Evolutionary conservation across 2,329 filamentous ascomycete genomes (phyloP).

Genomic region (Dothistroma septosporum): DNA sequence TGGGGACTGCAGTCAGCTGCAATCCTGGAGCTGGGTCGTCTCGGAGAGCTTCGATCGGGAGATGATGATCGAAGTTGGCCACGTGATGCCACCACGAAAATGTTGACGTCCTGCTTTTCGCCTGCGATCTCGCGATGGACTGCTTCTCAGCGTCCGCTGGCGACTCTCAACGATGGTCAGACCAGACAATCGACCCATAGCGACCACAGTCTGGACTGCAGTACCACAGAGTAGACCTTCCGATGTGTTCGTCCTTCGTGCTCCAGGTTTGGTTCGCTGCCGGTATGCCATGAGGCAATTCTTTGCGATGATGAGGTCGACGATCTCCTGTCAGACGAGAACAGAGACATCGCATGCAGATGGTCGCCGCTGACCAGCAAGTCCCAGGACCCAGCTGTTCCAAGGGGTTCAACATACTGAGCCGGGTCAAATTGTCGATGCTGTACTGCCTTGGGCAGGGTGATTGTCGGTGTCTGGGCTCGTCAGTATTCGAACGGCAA

Average conservation of each 20-base stretch:
- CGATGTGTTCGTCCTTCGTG: neutral
- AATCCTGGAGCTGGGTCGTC: neutral
- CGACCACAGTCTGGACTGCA: neutral
- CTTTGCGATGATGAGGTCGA: neutral
- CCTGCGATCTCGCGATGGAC: neutral
- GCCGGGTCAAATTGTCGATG: neutral
- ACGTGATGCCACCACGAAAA: neutral
- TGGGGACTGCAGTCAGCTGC: neutral
- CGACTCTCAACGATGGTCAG: neutral
- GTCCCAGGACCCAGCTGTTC: neutral
- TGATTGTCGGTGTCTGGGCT: neutral
- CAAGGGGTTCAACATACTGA: neutral
- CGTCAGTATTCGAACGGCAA: neutral
- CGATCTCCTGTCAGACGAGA: neutral
- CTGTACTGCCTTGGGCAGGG: neutral
- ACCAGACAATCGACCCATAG: neutral
- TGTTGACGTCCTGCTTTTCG: neutral
- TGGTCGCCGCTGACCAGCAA: neutral
- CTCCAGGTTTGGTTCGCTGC: neutral
- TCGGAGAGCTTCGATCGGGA: neutral
- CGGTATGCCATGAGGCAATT: neutral
- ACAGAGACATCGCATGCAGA: neutral
- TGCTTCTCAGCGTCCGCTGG: neutral
- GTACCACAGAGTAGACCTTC: neutral
- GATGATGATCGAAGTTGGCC: neutral